These are phyloP conservation scores for Lentithecium fluviatile DNA, from an alignment of 495 filamentous ascomycete species.

Conservation along the genomic window DNA sequence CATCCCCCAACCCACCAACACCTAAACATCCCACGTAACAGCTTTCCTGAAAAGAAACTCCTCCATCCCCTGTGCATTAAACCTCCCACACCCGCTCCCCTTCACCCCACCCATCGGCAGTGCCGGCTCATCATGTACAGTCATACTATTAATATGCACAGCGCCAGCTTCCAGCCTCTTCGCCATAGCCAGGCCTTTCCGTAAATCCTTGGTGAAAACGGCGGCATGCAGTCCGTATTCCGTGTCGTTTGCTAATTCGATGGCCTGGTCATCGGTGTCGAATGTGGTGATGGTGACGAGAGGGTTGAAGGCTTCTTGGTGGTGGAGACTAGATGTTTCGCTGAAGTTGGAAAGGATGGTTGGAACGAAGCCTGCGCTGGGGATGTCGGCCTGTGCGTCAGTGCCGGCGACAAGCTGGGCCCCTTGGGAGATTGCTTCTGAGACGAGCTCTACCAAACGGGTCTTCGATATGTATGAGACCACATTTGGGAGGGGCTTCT, in stretches of 20 bases:
- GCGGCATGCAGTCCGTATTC: constrained; percentile 43
- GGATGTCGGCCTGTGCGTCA: constrained; percentile 42
- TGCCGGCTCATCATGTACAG: constrained; percentile 22
- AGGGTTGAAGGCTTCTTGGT: constrained; percentile 78
- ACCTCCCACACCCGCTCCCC: constrained; percentile 11
- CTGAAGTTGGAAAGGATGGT: constrained; percentile 65
- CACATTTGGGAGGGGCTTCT: constrained; percentile 53
- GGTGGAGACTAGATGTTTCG: constrained; percentile 75
- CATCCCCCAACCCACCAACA: no score
- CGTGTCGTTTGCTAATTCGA: constrained; percentile 43
- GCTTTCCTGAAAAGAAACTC: constrained; percentile 23
- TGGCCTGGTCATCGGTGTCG: constrained; percentile 28
- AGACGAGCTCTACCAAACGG: constrained; percentile 56
- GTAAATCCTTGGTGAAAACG: constrained; percentile 42
- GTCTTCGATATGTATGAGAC: constrained; percentile 59
- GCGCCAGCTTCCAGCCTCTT: constrained; percentile 36
- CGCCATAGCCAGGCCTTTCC: constrained; percentile 41
- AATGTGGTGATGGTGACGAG: constrained; percentile 48
- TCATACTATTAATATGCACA: constrained; percentile 27
- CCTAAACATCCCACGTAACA: constrained; percentile 38
- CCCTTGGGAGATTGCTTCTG: constrained; percentile 66
- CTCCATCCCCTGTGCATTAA: constrained; percentile 24
- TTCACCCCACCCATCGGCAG: constrained; percentile 21
- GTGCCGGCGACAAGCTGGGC: constrained; percentile 64
- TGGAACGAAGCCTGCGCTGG: constrained; percentile 62